Base-by-base conservation (phyloP, 305 asterid species). In the Fraxinus greggii region DNA sequence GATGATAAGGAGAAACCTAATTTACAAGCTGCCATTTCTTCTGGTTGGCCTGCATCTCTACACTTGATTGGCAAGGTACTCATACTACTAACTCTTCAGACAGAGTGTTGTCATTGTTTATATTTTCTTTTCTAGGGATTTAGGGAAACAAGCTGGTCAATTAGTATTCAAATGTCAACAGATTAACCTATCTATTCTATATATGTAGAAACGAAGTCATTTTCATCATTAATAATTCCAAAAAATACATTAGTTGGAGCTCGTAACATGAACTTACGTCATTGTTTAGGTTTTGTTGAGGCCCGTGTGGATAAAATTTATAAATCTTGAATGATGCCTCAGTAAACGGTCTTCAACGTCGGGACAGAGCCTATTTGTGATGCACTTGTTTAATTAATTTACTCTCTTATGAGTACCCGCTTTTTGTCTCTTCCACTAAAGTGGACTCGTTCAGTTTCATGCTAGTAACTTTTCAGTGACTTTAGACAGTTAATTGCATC, bases 21-120 rank as follows among this genome's bases (percentile, higher is more conserved):
- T 87, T 88, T 96, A 88, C 90, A 94, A 83, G 78, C 85, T 61
- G 98, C 97, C 82, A 76, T 93, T 83, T 88, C 89, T 4, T 89
- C 93, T 48, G 98, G 97, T 75, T 96, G 99, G 99, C 99, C 99
- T 75, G 97, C 98, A 36, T 93, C 99, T n/a, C 84, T 96, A 76
- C 99, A 96, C 90, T 88, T 96, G 87, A 96, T 96, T 82, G 99
- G 99, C 85, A 96, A 96, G 99, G 99, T 94, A 88, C 19, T 80
- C 40, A 0, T 17, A 76, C 77, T 48, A 48, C 77, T 67, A 36
- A 4, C 38, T 76, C 61, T 77, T 31, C 51, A 1, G 72, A 70
- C 70, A 73, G 15, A 51, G 35, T 80, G 54, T 75, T 23, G 36
- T 54, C 15, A 69, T 26, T 13, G 3, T 51, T 40, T 29, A 4